phyloP scores from a whole-genome alignment of 2,329 filamentous ascomycete species.

The Talaromyces albobiverticillius region DNA sequence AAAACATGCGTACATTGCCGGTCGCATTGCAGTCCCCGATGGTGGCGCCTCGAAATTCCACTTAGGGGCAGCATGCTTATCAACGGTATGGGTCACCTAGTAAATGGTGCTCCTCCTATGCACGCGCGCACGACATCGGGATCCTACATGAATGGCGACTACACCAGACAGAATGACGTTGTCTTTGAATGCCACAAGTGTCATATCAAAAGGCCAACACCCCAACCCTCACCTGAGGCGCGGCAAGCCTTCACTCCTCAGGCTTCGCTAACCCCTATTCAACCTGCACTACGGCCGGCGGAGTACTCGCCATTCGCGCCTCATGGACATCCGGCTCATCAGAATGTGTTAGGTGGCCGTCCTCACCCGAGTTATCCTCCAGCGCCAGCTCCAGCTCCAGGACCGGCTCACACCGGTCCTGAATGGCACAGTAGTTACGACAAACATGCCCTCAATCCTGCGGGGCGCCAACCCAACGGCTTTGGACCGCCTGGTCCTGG shows the following conservation, averaged over 20 bases:
- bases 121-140: slow-evolving; percentile 25
- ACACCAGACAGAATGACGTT: not conserved
- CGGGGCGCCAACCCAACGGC: slow-evolving; percentile 15
- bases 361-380: slow-evolving; percentile 20
- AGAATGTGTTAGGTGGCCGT: slow-evolving; percentile 26
- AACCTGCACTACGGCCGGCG: slow-evolving; percentile 30
- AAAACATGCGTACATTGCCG: slow-evolving; percentile 42
- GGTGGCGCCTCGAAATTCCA: slow-evolving; percentile 60
- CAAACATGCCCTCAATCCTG: slow-evolving; percentile 4
- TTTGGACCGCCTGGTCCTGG: slow-evolving; percentile 14
- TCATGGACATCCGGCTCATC: slow-evolving; percentile 29
- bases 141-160: slow-evolving; percentile 26
- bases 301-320: slow-evolving; percentile 31
- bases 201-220: slow-evolving; percentile 44
- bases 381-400: slow-evolving; percentile 27
- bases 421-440: slow-evolving; percentile 15
- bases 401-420: slow-evolving; percentile 23
- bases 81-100: slow-evolving; percentile 34
- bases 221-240: slow-evolving; percentile 28
- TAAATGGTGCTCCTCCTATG: slow-evolving; percentile 30
- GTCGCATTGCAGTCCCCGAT: slow-evolving; percentile 46
- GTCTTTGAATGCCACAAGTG: slow-evolving; percentile 72
- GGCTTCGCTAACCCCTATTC: slow-evolving; percentile 25
- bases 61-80: slow-evolving; percentile 45
- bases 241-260: not conserved